Percentiles rank a stretch among this genome's conserved stretches.
These are phyloP conservation scores for Leucocoprinus birnbaumii DNA, from an alignment of 768 basidiomycete genomes.

Conservation along the genomic window DNA sequence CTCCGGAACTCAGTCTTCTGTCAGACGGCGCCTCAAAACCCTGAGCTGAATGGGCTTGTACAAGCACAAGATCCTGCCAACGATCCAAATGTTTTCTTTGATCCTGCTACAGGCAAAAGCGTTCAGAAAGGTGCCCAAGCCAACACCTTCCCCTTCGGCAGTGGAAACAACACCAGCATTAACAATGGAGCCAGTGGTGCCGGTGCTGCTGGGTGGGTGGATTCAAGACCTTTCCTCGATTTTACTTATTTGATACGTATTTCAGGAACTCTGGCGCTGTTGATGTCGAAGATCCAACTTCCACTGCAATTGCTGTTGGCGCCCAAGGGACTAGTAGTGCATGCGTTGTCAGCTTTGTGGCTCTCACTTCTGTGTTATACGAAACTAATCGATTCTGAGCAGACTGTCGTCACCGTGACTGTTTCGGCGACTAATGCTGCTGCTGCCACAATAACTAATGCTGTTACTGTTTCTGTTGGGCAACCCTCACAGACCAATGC, in stretches of 20 bases:
- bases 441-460: constrained; percentile 21
- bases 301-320: background rate
- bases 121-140: constrained; percentile 46
- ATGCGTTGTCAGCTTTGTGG: background rate
- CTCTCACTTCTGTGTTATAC: no score
- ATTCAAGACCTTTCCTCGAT: background rate
- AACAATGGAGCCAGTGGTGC: background rate
- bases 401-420: constrained; percentile 34
- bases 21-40: constrained; percentile 48
- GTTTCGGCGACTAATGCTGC: constrained; percentile 26
- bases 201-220: background rate
- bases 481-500: constrained; percentile 20
- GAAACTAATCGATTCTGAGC: background rate
- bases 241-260: background rate
- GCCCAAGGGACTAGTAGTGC: background rate
- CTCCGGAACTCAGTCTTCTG: constrained; percentile 57
- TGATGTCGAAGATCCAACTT: background rate
- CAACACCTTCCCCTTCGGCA: constrained; percentile 45
- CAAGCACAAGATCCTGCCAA: constrained; percentile 54
- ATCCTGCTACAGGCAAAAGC: constrained; percentile 35
- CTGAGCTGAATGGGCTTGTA: constrained; percentile 44
- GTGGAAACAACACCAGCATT: constrained; percentile 7
- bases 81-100: constrained; percentile 50
- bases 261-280: background rate
- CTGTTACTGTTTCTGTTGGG: constrained; percentile 27